Evolutionary conservation across 2,329 filamentous ascomycete species (phyloP), one percentile per base, ranked within the genome.

Genomic region (Penicillium sp.): DNA sequence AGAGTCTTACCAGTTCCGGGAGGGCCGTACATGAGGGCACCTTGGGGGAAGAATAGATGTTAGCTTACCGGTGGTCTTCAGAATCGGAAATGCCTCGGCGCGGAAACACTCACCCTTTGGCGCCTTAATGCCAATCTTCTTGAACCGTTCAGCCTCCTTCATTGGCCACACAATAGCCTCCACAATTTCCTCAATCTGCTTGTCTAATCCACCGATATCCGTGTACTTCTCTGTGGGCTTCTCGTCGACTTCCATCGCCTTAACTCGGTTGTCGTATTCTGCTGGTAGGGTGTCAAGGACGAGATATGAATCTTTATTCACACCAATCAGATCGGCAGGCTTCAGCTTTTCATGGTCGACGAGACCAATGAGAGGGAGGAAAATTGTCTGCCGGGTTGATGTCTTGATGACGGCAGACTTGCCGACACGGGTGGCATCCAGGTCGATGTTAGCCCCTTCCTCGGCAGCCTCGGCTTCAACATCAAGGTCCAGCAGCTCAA

Each of bases 361-460:
- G 7, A 98, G 82, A 55, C 93, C 93, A 64, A 98, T 98, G 53
- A 98, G 81, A 28, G 94, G 93, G 42, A 98, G 79, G 76, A 98
- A 98, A 72, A 98, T 98, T 47, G 93, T 98, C 73, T 98, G 94
- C 61, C 93, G 82, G 25, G 93, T 98, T 5, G 91, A 97, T 7
- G 93, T 98, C 78, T 98, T 98, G 80, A 98, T 98, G 63, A 98
- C 93, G 12, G 94, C 93, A 0, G 91, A 97, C 73, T 97, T 98
- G 73, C 93, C 93, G 8, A 97, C 90, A 46, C 93, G 83, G 35
- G 90, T 96, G 57, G 93, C 93, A 73, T 98, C 93, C 42, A 98
- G 79, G 68, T 98, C 93, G 68, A 98, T 97, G 70, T 98, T 98
- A 62, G 94, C 93, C 52, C 93, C 94, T 72, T 98, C 94, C 71